Evolutionary conservation across 352 stramenopile species (phyloP), one percentile per base, ranked within the genome.

Genomic region (Globisporangium perplexum): DNA sequence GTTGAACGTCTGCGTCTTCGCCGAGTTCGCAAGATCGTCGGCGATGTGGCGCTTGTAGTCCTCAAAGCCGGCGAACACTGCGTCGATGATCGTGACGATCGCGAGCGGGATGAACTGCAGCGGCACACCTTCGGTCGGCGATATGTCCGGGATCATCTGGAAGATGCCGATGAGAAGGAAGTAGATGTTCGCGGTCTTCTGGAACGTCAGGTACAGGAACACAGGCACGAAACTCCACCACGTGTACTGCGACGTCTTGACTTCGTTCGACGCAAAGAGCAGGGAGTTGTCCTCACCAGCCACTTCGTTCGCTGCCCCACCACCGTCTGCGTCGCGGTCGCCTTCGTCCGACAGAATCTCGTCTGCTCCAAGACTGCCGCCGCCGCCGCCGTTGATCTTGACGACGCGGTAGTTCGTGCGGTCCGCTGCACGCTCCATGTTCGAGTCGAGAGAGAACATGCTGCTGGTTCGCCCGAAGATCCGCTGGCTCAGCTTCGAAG

Each of bases 141-240:
- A 93, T 10, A 95, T 83, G 6, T 75, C 68, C 1, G 84, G 84
- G 54, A 94, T 90, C 68, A 92, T 77, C 62, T 95, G 83, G 61
- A 95, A 87, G 45, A 95, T 87, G n/a, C 81, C 82, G 54, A 95
- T 93, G 14, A 91, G 67, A 36, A 95, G 50, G 53, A 95, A 95
- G 59, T 95, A 95, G 54, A 95, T 46, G 57, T 95, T 94, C 24
- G 86, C 86, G 0, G 80, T 93, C 70, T 93, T 93, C 63, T 88
- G 77, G 66, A 95, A 95, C 35, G 80, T 91, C 35, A 90, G 52
- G 47, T 90, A 94, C 20, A 95, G 60, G 46, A 95, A 95, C 41
- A 95, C 80, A 0, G 86, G 86, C 23, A 90, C 69, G 58, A 95
- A 93, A 57, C 74, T 93, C 83, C 83, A 95, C 82, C 80, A 92